Conservation (phyloP, 805 yeast species). For the Cyberlindnera japonica region DNA sequence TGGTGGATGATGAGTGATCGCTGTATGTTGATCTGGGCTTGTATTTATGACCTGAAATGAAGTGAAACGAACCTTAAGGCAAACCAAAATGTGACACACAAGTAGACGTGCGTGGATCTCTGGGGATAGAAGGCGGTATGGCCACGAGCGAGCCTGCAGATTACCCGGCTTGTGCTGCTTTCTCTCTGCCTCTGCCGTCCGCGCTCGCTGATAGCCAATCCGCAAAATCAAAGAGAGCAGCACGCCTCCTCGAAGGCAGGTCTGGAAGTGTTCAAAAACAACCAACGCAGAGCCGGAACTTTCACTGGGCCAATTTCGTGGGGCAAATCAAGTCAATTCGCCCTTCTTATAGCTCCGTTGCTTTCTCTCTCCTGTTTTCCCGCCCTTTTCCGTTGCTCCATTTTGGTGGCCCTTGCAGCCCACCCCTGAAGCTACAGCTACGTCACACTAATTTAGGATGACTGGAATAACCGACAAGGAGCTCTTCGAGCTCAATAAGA, state of each 20-base stretch:
- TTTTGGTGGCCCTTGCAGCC: no score
- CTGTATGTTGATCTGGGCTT: no score
- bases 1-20: not conserved
- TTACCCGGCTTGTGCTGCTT: no score
- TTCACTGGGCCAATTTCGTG: no score
- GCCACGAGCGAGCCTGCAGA: no score
- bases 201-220: not conserved
- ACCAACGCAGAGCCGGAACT: not conserved
- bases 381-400: not conserved
- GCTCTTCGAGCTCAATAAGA: constrained; percentile 72
- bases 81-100: no score
- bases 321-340: not conserved
- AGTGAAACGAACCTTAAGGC: no score
- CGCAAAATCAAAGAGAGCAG: constrained; percentile 7
- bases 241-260: not conserved
- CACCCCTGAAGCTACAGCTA: not conserved
- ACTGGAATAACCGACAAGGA: constrained; percentile 36
- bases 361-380: not conserved
- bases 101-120: no score
- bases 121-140: no score
- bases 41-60: no score
- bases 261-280: not conserved
- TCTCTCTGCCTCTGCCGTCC: no score
- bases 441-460: constrained; percentile 1
- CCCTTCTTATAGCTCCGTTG: not conserved